phyloP scores from a whole-genome alignment of 768 basidiomycete species.

The Clitopilus hobsonii region DNA sequence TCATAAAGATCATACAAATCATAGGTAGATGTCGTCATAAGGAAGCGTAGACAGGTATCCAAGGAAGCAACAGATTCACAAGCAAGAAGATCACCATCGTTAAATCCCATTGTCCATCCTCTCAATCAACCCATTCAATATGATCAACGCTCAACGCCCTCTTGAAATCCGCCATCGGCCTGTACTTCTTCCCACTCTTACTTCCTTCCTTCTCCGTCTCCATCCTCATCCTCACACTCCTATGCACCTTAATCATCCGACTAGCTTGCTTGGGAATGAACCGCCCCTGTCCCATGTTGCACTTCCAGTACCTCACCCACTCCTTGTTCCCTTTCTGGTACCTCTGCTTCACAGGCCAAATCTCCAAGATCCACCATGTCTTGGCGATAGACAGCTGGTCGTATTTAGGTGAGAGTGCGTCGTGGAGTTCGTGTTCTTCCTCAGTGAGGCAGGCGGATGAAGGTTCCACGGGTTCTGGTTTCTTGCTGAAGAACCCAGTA shows the following conservation, averaged over 20 bases:
- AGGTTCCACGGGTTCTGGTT: neutral
- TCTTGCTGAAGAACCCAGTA: slow-evolving; percentile 6
- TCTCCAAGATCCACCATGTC: slow-evolving; percentile 69
- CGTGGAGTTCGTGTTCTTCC: slow-evolving; percentile 60
- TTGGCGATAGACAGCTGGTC: slow-evolving; percentile 48
- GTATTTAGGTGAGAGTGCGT: slow-evolving; percentile 51
- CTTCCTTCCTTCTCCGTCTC: slow-evolving; percentile 38
- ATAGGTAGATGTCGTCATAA: too few species aligned
- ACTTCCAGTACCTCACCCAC: slow-evolving; percentile 32
- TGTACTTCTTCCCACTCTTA: slow-evolving; percentile 24
- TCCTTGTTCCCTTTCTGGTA: slow-evolving; percentile 32
- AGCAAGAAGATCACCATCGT: too few species aligned
- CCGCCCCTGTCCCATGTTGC: slow-evolving; percentile 31
- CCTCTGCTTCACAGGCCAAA: slow-evolving; percentile 38
- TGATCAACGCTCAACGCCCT: slow-evolving; percentile 6
- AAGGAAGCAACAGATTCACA: too few species aligned
- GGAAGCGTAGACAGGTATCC: too few species aligned
- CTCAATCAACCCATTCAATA: slow-evolving; percentile 14
- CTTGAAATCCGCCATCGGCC: slow-evolving; percentile 16
- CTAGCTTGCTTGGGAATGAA: slow-evolving; percentile 37
- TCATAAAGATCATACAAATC: too few species aligned
- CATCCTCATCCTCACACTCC: slow-evolving; percentile 50
- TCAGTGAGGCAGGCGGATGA: slow-evolving; percentile 27
- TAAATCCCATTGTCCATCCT: neutral
- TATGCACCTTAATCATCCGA: slow-evolving; percentile 41